Evolutionary conservation across 306 rosid species (phyloP), one percentile per base, ranked within the genome.

Genomic region (Castanopsis chinensis): DNA sequence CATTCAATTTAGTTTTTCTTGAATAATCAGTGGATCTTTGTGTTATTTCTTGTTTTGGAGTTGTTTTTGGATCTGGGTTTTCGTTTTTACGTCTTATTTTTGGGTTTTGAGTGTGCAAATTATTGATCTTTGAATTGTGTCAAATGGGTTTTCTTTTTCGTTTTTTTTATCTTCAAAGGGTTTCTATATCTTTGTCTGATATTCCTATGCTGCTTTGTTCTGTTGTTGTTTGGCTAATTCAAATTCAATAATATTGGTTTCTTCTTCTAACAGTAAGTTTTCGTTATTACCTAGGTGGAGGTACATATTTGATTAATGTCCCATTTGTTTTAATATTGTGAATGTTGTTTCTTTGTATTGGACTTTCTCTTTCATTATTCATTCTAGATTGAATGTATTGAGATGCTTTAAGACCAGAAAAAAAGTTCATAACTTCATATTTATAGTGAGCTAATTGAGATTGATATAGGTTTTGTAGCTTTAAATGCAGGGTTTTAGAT

Each of bases 11-110:
- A 19, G 35, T 8, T 19, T n/a, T 12, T 1, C 15, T n/a, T 23
- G 72, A 68, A 33, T 68, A 6, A 68, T 35, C 27, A n/a, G 1
- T 41, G 72, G 71, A 77, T 80, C 85, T 70, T 78, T 51, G 12
- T 73, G 54, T 58, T 32, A 0, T 74, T n/a, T 57, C 13, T 7
- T 41, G 55, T 61, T 61, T 11, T 43, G 54, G 17, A 41, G 43
- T 53, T 77, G 56, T 53, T 73, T 27, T 17, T 65, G 82, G 82
- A 78, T 78, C 85, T 82, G 76, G 82, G 37, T 18, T 19, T 59
- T 72, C 17, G 5, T 53, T 71, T 79, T n/a, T 15, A 69, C 27
- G 3, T 52, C 57, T 10, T 55, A 6, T 45, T 56, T 21, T 67
- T 30, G 43, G 20, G 28, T 51, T 69, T 27, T 71, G 77, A 28